phyloP scores from a whole-genome alignment of 495 filamentous ascomycete species.

The Chaetomium cochliodes region DNA sequence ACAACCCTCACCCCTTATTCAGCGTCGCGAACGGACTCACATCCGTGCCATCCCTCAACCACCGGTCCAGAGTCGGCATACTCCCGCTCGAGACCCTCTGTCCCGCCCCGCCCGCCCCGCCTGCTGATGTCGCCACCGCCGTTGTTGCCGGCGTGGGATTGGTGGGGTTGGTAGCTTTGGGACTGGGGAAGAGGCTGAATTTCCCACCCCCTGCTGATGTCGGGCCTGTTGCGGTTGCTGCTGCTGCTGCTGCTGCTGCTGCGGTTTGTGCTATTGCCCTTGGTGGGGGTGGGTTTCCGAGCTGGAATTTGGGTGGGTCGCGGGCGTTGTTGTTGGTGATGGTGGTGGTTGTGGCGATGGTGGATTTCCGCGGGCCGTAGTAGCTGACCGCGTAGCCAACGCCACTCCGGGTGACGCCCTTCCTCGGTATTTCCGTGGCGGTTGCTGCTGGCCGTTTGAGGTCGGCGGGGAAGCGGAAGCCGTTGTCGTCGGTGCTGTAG shows the following conservation, averaged over 20 bases:
- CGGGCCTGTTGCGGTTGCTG: neutral
- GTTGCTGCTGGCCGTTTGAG: neutral
- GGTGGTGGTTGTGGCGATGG: constrained; percentile 2
- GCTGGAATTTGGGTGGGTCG: constrained; percentile 22
- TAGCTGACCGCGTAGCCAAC: constrained; percentile 24
- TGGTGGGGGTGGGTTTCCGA: constrained; percentile 27
- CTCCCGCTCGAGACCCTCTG: neutral
- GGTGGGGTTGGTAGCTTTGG: neutral
- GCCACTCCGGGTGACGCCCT: neutral
- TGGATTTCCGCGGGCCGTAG: constrained; percentile 14
- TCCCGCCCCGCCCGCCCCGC: neutral
- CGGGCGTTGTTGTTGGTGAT: constrained; percentile 6
- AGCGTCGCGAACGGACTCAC: constrained; percentile 38
- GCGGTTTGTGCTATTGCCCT: neutral
- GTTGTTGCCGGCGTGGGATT: neutral
- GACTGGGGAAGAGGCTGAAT: constrained; percentile 32
- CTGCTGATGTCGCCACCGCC: neutral
- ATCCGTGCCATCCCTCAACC: constrained; percentile 29
- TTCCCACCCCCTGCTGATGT: constrained; percentile 22
- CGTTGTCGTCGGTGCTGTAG: constrained; percentile 14
- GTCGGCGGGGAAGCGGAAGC: neutral
- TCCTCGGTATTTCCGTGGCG: neutral
- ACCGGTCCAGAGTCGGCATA: constrained; percentile 31
- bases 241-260: neutral
- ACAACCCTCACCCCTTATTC: neutral